Conservation (phyloP, 2,329 filamentous ascomycete genomes). For the Colletotrichum caudatum region DNA sequence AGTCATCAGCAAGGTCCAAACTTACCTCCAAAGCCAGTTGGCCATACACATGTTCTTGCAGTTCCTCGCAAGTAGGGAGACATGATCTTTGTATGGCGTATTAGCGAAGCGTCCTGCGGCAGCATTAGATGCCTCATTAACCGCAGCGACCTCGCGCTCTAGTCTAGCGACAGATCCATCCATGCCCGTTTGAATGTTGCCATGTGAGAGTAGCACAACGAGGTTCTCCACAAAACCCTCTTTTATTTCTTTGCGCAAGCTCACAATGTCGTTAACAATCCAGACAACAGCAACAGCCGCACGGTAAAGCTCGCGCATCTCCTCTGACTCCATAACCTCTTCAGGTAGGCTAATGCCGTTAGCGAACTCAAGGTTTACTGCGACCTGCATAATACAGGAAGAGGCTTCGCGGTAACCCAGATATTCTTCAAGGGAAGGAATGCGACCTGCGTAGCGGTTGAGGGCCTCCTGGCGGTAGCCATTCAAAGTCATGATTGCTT, state of each 20-base stretch:
- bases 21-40: conserved; percentile 32
- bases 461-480: conserved; percentile 25
- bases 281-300: conserved; percentile 24
- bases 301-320: conserved; percentile 29
- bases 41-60: conserved; percentile 38
- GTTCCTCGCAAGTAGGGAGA: conserved; percentile 18
- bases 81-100: conserved; percentile 9
- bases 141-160: conserved; percentile 13
- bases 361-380: conserved; percentile 26
- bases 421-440: conserved; percentile 10
- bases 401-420: conserved; percentile 29
- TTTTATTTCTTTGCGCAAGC: conserved; percentile 29
- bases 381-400: conserved; percentile 30
- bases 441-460: conserved; percentile 23
- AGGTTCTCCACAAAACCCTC: conserved; percentile 34
- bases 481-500: conserved; percentile 17
- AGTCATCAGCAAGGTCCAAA: no score
- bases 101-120: neutral
- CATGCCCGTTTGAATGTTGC: conserved; percentile 8
- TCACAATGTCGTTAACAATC: conserved; percentile 32
- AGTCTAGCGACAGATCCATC: conserved; percentile 5
- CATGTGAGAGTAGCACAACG: conserved; percentile 21
- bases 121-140: conserved; percentile 16
- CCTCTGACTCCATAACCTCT: conserved; percentile 21
- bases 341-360: conserved; percentile 26